These are phyloP conservation scores for Helicostylum pulchrum DNA, from an alignment of 192 early-diverging fungal species.

Conservation along the genomic window DNA sequence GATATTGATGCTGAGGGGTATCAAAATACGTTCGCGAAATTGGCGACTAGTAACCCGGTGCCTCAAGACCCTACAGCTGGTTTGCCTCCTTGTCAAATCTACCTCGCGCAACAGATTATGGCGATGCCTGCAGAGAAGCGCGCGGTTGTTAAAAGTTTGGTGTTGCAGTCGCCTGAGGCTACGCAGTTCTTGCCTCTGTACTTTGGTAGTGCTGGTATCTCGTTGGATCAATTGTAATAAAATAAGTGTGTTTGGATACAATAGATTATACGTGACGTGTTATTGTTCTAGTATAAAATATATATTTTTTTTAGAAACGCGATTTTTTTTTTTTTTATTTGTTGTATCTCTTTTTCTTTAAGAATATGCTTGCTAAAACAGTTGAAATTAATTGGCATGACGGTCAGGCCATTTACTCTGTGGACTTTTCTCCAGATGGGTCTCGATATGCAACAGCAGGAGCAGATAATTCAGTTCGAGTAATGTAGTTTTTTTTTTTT, in stretches of 20 bases:
- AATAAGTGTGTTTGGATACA: no score
- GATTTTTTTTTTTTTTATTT: neutral
- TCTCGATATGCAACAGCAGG: constrained; percentile 86
- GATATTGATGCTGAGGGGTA: constrained; percentile 80
- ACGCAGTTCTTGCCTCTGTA: constrained; percentile 29
- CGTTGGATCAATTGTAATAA: constrained; percentile 12
- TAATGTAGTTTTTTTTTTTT: constrained; percentile 36
- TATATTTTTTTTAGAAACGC: no score
- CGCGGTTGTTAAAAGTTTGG: neutral
- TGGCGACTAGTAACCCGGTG: constrained; percentile 65
- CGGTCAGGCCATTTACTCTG: constrained; percentile 83
- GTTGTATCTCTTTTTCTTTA: neutral
- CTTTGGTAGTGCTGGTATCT: constrained; percentile 18
- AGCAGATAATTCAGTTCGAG: constrained; percentile 84
- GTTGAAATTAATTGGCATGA: constrained; percentile 96
- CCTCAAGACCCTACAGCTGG: constrained; percentile 63
- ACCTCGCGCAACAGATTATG: constrained; percentile 47
- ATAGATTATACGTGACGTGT: no score
- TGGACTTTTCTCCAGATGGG: constrained; percentile 73
- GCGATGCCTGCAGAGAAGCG: constrained; percentile 31
- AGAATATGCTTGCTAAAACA: constrained; percentile 35
- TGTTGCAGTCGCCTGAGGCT: constrained; percentile 15
- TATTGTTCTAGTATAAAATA: no score
- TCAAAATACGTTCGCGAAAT: constrained; percentile 77
- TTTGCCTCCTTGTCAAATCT: constrained; percentile 42